Percentiles rank a stretch among this genome's conserved stretches.
These are phyloP conservation scores for Mallotus nudiflorus DNA, from an alignment of 345 rosid genomes.

Conservation along the genomic window DNA sequence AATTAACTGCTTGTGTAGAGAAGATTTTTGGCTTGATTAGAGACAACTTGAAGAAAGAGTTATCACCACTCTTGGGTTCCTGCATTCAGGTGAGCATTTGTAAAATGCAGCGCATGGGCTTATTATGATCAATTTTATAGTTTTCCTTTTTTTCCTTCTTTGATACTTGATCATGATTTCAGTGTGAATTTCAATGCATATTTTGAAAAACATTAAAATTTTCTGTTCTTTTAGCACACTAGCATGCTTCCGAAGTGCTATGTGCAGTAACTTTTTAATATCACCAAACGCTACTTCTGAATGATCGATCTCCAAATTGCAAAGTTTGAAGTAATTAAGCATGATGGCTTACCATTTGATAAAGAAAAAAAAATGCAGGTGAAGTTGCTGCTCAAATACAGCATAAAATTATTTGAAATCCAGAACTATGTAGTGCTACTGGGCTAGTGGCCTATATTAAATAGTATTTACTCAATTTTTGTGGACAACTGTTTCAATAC, in stretches of 20 bases:
- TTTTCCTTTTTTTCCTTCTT: not conserved
- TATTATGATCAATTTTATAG: not conserved
- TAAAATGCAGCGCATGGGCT: not conserved
- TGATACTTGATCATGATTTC: not conserved
- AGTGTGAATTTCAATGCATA: not conserved
- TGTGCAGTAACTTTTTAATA: not conserved
- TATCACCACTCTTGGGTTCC: slow-evolving; percentile 68
- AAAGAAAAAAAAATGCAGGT: not conserved
- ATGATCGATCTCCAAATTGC: not conserved
- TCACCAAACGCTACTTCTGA: not conserved
- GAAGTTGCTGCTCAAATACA: not conserved
- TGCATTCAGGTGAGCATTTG: slow-evolving; percentile 80
- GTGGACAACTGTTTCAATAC: not conserved
- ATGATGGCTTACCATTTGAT: not conserved
- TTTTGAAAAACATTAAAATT: not conserved
- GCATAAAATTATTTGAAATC: not conserved
- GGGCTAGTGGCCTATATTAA: not conserved
- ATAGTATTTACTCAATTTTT: not conserved
- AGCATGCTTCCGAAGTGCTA: not conserved
- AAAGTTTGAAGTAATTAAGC: not conserved
- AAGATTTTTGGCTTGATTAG: slow-evolving; percentile 96
- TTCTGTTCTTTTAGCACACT: not conserved
- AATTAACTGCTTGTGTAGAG: slow-evolving; percentile 95
- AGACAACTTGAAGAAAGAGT: slow-evolving; percentile 91
- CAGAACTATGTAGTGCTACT: not conserved